A percentile compares a stretch with the other conserved stretches of the same genome.
These are phyloP conservation scores for Papiliotrema fonsecae DNA, from an alignment of 1,284 basidiomycete genomes.

Conservation along the genomic window DNA sequence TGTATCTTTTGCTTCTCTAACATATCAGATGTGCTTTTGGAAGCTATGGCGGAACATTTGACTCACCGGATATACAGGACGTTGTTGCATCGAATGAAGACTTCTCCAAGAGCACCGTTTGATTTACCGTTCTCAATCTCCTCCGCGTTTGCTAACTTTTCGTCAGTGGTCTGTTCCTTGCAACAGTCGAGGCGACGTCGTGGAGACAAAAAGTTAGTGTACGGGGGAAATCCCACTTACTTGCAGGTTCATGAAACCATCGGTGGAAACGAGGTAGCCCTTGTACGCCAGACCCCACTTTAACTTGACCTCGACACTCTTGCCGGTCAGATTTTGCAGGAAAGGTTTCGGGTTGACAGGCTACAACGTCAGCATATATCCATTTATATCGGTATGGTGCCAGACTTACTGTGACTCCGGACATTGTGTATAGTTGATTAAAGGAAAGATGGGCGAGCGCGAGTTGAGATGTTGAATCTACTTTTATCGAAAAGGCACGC, in stretches of 20 bases:
- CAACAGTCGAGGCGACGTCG: background rate
- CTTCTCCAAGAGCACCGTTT: conserved; percentile 93
- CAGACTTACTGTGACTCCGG: background rate
- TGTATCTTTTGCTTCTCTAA: conserved; percentile 40
- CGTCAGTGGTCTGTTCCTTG: background rate
- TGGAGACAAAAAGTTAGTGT: background rate
- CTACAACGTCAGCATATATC: conserved; percentile 15
- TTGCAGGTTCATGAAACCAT: conserved; percentile 99
- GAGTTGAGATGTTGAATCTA: background rate
- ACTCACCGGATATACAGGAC: conserved; percentile 71
- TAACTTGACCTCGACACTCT: conserved; percentile 87
- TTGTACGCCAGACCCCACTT: conserved; percentile 99
- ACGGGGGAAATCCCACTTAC: conserved; percentile 51
- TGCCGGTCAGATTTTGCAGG: conserved; percentile 95
- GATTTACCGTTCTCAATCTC: conserved; percentile 96
- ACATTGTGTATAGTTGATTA: conserved; percentile 3
- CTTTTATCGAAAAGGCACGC: background rate
- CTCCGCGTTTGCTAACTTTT: conserved; percentile 91
- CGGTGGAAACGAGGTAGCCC: conserved; percentile 96
- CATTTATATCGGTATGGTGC: background rate
- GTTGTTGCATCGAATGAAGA: conserved; percentile 97
- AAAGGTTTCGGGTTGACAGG: conserved; percentile 99
- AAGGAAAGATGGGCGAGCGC: conserved; percentile 2
- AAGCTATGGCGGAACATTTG: background rate
- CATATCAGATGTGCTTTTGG: background rate